Evolutionary conservation across 1,284 basidiomycete species (phyloP), one percentile per base, ranked within the genome.

Genomic region (Ganoderma sinense): DNA sequence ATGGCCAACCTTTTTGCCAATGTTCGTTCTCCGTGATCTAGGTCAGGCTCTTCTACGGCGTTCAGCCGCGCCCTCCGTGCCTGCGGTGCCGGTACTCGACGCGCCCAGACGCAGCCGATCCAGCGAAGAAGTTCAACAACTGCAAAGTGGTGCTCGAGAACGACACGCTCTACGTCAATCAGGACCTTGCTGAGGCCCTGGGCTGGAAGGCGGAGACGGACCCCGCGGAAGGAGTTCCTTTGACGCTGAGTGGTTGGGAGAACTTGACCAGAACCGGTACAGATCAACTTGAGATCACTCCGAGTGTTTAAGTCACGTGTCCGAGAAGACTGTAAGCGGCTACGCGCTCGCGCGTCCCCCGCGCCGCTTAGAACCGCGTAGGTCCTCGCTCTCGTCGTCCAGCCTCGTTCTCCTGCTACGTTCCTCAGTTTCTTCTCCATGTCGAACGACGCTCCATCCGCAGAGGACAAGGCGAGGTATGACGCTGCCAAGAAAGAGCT

Each of bases 401-500:
- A 36, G 6, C 5, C 55, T 36, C n/a, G 58, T 40, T 23, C n/a
- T 59, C 58, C 31, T 58, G 14, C 14, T 18, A 10, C 2, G 4
- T 13, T 48, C 43, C 26, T 43, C 26, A 33, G 43, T 29, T 31
- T 11, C 18, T 53, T n/a, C 59, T 4, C 59, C 13, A 79, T 79
- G 78, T 76, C 78, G 1, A 75, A 63, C 53, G 78, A 78, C 31
- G 60, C 66, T 8, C 74, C 85, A 6, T 84, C 85, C 58, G 77
- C 86, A 23, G 91, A 94, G 69, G 91, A 92, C 71, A 90, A 89
- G 77, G 81, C 86, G 41, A 86, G 85, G 26, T 94, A 91, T 80
- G 91, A 94, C 71, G 82, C 84, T 8, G 84, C 92, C 59, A 91
- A 88, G 79, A 91, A 90, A 75, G 92, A 94, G 72, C 85, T 95